phyloP scores from a whole-genome alignment of 164 flowering plant genomes.

The Nymphaea thermarum region DNA sequence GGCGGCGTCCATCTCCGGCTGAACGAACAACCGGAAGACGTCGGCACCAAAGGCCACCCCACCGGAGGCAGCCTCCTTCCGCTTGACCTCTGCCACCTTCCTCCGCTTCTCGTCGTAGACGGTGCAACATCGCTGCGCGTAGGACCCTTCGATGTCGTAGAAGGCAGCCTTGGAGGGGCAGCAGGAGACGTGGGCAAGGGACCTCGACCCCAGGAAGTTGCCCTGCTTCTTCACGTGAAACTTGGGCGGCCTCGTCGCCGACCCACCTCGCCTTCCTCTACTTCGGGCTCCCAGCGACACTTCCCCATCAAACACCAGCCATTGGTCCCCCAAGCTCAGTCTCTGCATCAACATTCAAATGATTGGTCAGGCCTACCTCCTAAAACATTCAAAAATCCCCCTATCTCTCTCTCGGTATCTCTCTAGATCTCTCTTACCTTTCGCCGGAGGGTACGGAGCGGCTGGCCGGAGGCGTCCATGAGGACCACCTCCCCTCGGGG shows the following conservation, averaged over 20 bases:
- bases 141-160: conserved; percentile 63
- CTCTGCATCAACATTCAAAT: conserved; percentile 22
- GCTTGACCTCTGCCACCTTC: conserved; percentile 47
- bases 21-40: conserved; percentile 52
- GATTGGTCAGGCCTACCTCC: neutral
- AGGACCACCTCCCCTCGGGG: conserved; percentile 34
- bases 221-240: conserved; percentile 34
- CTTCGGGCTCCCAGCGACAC: neutral
- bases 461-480: conserved; percentile 56
- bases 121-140: conserved; percentile 38
- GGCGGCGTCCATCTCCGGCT: conserved; percentile 36
- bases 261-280: too few species aligned
- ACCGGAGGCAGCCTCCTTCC: conserved; percentile 37
- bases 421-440: conserved; percentile 33
- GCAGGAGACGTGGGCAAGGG: conserved; percentile 29
- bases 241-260: conserved; percentile 23
- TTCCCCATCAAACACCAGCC: conserved; percentile 63
- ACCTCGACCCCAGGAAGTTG: conserved; percentile 28
- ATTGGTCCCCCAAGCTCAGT: conserved; percentile 43
- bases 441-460: conserved; percentile 64
- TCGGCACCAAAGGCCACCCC: conserved; percentile 54
- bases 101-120: conserved; percentile 39
- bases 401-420: too few species aligned
- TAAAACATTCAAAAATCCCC: neutral
- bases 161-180: conserved; percentile 2